Conservation (phyloP, 352 stramenopile species). For the Globisporangium rhizosaccharum region DNA sequence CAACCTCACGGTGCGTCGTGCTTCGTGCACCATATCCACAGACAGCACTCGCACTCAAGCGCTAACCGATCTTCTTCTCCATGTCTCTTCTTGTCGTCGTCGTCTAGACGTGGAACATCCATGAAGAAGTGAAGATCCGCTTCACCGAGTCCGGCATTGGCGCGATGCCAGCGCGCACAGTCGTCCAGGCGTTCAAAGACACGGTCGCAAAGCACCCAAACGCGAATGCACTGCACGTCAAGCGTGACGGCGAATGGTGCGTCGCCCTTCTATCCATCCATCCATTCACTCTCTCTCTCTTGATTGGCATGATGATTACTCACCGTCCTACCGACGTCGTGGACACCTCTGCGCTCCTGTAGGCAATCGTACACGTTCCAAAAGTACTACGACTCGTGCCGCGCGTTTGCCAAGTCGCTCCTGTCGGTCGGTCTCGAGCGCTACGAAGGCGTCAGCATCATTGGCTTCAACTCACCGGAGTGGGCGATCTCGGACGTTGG, state of each 20-base stretch:
- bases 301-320: neutral
- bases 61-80: neutral
- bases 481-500: conserved; percentile 92
- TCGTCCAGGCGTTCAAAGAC: conserved; percentile 54
- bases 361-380: conserved; percentile 66
- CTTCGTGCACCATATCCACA: neutral
- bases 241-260: conserved; percentile 69
- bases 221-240: conserved; percentile 58
- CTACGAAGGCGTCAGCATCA: conserved; percentile 84
- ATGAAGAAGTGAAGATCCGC: conserved; percentile 80
- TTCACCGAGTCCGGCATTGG: conserved; percentile 46
- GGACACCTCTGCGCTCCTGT: conserved; percentile 3
- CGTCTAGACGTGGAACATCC: conserved; percentile 73
- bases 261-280: conserved; percentile 12
- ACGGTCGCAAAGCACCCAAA: conserved; percentile 48
- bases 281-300: neutral
- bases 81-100: neutral
- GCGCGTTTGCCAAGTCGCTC: conserved; percentile 76
- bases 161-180: conserved; percentile 37
- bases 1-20: conserved; percentile 30
- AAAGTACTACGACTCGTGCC: conserved; percentile 75
- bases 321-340: neutral
- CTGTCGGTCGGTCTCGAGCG: conserved; percentile 61
- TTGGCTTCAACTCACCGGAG: conserved; percentile 90
- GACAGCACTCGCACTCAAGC: neutral